Evolutionary conservation across 2,329 filamentous ascomycete species (phyloP), one percentile per base, ranked within the genome.

Genomic region (Xylariaceae sp.): DNA sequence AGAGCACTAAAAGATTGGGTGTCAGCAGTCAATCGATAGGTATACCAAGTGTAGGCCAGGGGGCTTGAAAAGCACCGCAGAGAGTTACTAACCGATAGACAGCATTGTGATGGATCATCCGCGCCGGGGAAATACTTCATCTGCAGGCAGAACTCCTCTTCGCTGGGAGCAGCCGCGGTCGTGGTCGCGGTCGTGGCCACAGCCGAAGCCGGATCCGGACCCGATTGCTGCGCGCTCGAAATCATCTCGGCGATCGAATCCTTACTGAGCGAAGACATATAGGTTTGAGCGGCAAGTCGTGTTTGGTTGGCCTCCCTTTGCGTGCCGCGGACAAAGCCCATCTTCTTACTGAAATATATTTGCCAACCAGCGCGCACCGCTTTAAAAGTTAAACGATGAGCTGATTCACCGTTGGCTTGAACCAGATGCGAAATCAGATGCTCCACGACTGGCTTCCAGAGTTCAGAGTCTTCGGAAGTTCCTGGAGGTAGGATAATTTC

Each of bases 81-180:
- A 35, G 23, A 51, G n/a, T 51, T 34, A 13, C 49, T 51, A 34
- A 51, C 49, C 49, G 76, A 73, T 55, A 83, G 70, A 66, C 84
- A 87, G 67, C 78, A 77, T 2, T 69, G 67, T 30, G 74, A 72
- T 23, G 76, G 69, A 30, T 77, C 72, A 13, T 71, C 66, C 35
- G 79, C 73, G 1, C 78, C 78, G 2, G 82, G 81, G 61, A 85
- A 86, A 65, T 84, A 84, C 63, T 67, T 75, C 18, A 64, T 72
- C 60, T 79, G 77, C 58, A 78, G 73, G 17, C 67, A 68, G 17
- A 74, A 58, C 55, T 75, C 76, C 30, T 75, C 23, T 30, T 4
- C 5, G 23, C 23, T 30, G 23, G 23, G 23, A 30, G 23, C 23
- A 30, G 5, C 23, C 5, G 4, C 23, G 23, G 23, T 30, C 23